Evolutionary conservation across 2,329 filamentous ascomycete species (phyloP).

Genomic region (Didymella pomorum): DNA sequence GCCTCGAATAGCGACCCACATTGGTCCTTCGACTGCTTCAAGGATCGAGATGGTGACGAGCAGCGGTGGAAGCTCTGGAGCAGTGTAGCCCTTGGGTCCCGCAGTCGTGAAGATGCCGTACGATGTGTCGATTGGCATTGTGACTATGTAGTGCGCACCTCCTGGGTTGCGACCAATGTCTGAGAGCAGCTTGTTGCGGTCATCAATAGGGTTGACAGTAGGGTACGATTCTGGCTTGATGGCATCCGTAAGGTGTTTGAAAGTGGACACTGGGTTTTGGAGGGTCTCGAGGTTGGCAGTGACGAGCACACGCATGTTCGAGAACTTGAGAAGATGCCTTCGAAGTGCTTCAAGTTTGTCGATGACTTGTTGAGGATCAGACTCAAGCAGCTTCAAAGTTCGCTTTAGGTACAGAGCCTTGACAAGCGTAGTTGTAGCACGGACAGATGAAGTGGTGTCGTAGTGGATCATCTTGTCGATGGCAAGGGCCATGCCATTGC

Average conservation of each 20-base stretch:
- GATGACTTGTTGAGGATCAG: conserved; percentile 78
- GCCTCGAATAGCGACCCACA: conserved; percentile 92
- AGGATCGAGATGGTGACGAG: conserved; percentile 91
- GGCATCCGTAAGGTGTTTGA: conserved; percentile 68
- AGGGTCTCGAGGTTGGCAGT: conserved; percentile 82
- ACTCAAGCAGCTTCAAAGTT: conserved; percentile 79
- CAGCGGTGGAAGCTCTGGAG: conserved; percentile 81
- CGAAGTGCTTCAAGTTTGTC: conserved; percentile 80
- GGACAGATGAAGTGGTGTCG: conserved; percentile 75
- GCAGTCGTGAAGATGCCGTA: conserved; percentile 79
- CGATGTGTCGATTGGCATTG: conserved; percentile 93
- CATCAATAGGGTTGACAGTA: conserved; percentile 73
- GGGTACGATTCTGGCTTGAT: conserved; percentile 59
- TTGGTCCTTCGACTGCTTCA: conserved; percentile 89
- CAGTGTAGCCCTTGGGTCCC: conserved; percentile 76
- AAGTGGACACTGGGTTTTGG: conserved; percentile 76
- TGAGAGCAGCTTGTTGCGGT: conserved; percentile 75
- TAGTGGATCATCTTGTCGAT: conserved; percentile 81
- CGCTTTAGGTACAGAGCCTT: conserved; percentile 88
- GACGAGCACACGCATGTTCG: conserved; percentile 86
- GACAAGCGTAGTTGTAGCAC: conserved; percentile 82
- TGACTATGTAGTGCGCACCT: conserved; percentile 77
- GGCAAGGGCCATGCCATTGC: conserved; percentile 69
- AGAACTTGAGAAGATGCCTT: conserved; percentile 77
- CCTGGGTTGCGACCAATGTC: conserved; percentile 78